Evolutionary conservation across 2,329 filamentous ascomycete genomes (phyloP), one percentile per base, ranked within the genome.

Genomic region (Basipetospora sp.): DNA sequence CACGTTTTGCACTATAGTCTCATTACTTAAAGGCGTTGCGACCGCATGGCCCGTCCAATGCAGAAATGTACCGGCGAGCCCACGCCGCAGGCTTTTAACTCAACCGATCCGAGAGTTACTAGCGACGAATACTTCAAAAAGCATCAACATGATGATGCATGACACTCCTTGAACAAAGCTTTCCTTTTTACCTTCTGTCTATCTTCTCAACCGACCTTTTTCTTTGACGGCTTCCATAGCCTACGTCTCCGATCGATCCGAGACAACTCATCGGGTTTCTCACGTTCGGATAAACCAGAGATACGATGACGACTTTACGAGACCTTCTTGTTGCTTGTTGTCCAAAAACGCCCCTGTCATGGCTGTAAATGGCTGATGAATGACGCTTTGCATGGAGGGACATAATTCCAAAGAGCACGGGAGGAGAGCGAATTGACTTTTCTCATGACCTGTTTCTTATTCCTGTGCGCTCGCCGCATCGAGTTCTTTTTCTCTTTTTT

Each of bases 301-400:
- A 37, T 28, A 38, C 39, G 42, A 41, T 43, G 42, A 40, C 42
- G 41, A 45, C 43, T 31, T 45, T 37, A 40, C 39, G 39, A 36
- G 30, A 33, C 25, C 28, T 26, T 36, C n/a, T 28, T 31, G 41
- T 42, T 40, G 30, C 37, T 43, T 36, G 39, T 45, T 40, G 43
- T 39, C 37, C 39, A 38, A 38, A 25, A 35, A 25, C 27, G 39
- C 37, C 36, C 29, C 26, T 32, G 34, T 34, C 39, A 33, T 33
- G 30, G 34, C 32, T 36, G 39, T 41, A 22, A 32, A 41, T 54
- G 59, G 55, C 55, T 62, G 53, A 63, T 56, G 59, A 62, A 55
- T 59, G 53, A 62, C 54, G 56, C 52, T 54, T 51, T 60, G 55
- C 59, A 59, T 53, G 52, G 53, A 53, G 52, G 53, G 45, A 54